These are phyloP conservation scores for Omphalea diandra DNA, from an alignment of 441 rosid species.

Conservation along the genomic window DNA sequence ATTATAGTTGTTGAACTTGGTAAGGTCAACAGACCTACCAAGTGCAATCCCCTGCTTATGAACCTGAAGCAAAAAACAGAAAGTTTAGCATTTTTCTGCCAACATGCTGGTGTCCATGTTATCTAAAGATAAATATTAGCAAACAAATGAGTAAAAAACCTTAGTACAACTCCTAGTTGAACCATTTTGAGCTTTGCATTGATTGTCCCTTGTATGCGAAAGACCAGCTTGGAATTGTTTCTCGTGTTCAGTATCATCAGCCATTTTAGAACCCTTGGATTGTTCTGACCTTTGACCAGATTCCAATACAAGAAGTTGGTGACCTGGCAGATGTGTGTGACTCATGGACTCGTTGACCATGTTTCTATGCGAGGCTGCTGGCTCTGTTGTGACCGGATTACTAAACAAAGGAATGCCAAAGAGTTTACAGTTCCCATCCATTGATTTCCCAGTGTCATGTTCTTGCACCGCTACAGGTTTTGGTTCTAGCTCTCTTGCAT, in stretches of 20 bases:
- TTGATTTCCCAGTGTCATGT: conserved; percentile 43
- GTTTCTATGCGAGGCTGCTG: conserved; percentile 30
- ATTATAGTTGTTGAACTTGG: conserved; percentile 68
- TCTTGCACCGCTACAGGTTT: conserved; percentile 39
- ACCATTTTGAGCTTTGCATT: conserved; percentile 38
- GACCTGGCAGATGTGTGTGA: conserved; percentile 27
- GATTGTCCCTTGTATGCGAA: conserved; percentile 46
- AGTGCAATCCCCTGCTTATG: conserved; percentile 92
- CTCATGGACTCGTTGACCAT: conserved; percentile 25
- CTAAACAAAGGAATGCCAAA: conserved; percentile 80
- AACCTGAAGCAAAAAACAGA: conserved; percentile 50
- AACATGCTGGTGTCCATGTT: background rate
- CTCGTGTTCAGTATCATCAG: conserved; percentile 55
- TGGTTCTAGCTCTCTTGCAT: conserved; percentile 40
- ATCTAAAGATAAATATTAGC: background rate
- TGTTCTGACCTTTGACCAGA: conserved; percentile 49
- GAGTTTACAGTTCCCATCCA: conserved; percentile 69
- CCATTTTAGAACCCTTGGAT: conserved; percentile 45
- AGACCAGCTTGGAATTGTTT: conserved; percentile 36
- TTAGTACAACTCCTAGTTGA: conserved; percentile 84
- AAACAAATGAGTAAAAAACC: conserved; percentile 30
- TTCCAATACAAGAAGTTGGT: conserved; percentile 35
- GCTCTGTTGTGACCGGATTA: conserved; percentile 44
- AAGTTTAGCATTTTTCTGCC: background rate
- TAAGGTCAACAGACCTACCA: conserved; percentile 94